These are phyloP conservation scores for Epichloe festucae DNA, from an alignment of 2,329 filamentous ascomycete genomes.

Conservation along the genomic window DNA sequence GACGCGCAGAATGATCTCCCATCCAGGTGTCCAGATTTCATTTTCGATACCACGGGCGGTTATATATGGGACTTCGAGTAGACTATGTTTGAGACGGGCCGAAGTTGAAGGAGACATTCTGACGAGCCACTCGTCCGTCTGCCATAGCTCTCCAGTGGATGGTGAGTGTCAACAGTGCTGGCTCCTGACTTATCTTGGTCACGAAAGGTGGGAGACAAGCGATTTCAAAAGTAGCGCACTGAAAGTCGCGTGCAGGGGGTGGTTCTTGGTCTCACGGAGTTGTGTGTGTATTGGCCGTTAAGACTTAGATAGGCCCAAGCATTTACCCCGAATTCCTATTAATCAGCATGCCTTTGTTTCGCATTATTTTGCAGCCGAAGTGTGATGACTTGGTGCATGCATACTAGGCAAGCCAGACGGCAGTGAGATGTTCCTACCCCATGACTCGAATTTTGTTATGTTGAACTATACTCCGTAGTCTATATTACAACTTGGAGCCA, in stretches of 20 bases:
- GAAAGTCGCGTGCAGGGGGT: background rate
- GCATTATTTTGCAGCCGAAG: too few relatives aligned
- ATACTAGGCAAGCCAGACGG: too few relatives aligned
- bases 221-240: background rate
- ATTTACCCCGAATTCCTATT: background rate
- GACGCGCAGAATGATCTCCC: background rate
- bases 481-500: constrained; percentile 20
- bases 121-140: background rate
- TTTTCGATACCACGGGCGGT: constrained; percentile 26
- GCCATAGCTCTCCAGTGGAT: background rate
- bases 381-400: too few relatives aligned
- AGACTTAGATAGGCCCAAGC: background rate
- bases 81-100: constrained; percentile 17
- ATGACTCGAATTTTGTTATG: background rate
- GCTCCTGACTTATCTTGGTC: background rate
- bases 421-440: too few relatives aligned
- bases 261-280: background rate
- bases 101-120: background rate
- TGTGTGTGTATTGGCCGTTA: background rate
- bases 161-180: background rate
- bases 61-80: constrained; percentile 21
- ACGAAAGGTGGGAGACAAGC: background rate
- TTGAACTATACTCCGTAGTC: too few relatives aligned
- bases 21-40: constrained; percentile 9
- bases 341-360: background rate